Conservation (phyloP, 306 rosid species). For the Lathyrus tuberosus region DNA sequence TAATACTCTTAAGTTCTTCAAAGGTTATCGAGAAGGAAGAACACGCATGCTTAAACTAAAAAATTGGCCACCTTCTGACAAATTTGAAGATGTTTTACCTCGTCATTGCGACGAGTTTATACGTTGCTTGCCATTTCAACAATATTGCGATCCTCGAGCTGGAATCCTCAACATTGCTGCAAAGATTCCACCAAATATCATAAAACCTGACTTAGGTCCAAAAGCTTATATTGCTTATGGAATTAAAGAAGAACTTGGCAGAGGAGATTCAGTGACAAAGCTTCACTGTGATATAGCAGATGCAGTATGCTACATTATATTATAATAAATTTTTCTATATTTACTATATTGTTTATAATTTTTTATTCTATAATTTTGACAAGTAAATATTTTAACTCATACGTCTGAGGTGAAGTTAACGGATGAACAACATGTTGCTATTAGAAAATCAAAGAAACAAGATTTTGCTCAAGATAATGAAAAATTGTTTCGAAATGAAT, state of each 20-base stretch:
- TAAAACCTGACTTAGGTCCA: conserved; percentile 88
- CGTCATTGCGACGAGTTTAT: conserved; percentile 85
- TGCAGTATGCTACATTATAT: conserved; percentile 56
- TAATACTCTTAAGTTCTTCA: conserved; percentile 56
- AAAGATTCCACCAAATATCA: conserved; percentile 63
- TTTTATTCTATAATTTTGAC: conserved; percentile 27
- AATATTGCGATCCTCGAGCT: conserved; percentile 67
- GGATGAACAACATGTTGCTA: conserved; percentile 41
- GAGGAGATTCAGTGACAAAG: conserved; percentile 87
- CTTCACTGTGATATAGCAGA: conserved; percentile 87
- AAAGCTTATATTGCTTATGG: conserved; percentile 86
- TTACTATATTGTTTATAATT: neutral
- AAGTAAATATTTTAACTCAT: conserved; percentile 80
- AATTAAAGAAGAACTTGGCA: conserved; percentile 68
- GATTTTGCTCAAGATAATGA: conserved; percentile 12
- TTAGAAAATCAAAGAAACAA: conserved; percentile 46
- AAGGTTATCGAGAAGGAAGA: conserved; percentile 68
- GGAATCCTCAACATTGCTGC: conserved; percentile 82
- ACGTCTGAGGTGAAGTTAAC: conserved; percentile 53
- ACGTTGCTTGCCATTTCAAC: conserved; percentile 70
- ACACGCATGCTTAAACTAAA: conserved; percentile 81
- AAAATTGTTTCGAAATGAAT: conserved; percentile 23
- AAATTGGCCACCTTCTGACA: conserved; percentile 91
- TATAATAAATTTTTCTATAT: neutral
- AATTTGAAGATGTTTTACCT: conserved; percentile 73